phyloP scores from a whole-genome alignment of 305 asterid genomes.

The Rubia peregrina region DNA sequence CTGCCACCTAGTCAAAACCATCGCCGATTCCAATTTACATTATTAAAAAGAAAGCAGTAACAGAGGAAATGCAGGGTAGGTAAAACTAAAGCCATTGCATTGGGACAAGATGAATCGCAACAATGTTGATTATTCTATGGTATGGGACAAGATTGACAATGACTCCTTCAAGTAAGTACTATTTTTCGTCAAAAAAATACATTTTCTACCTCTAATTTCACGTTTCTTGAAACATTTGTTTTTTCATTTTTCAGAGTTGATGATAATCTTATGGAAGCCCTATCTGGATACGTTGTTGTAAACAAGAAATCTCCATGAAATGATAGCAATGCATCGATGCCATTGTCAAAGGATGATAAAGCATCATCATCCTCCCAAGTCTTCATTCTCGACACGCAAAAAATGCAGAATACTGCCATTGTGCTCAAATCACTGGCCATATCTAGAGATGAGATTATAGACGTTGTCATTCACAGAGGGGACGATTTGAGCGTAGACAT shows the following conservation, averaged over 20 bases:
- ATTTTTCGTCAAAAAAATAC: neutral
- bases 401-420: slow-evolving; percentile 82
- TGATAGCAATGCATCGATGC: slow-evolving; percentile 22
- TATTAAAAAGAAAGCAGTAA: slow-evolving; percentile 23
- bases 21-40: slow-evolving; percentile 23
- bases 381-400: slow-evolving; percentile 79
- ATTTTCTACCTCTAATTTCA: neutral
- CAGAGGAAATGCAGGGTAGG: slow-evolving; percentile 36
- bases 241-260: slow-evolving; percentile 53
- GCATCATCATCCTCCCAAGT: slow-evolving; percentile 52
- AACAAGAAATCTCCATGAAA: slow-evolving; percentile 61
- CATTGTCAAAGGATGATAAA: slow-evolving; percentile 26
- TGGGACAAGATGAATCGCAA: slow-evolving; percentile 86
- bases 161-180: slow-evolving; percentile 89
- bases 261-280: slow-evolving; percentile 94
- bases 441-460: slow-evolving; percentile 53
- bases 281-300: slow-evolving; percentile 77
- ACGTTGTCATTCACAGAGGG: slow-evolving; percentile 58
- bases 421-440: slow-evolving; percentile 69
- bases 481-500: slow-evolving; percentile 58
- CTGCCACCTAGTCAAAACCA: slow-evolving; percentile 26
- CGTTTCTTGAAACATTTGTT: neutral
- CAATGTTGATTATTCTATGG: slow-evolving; percentile 76
- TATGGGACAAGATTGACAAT: slow-evolving; percentile 82
- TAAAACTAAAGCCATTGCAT: slow-evolving; percentile 76